Percentiles rank a stretch among this genome's conserved stretches.
phyloP scores from a whole-genome alignment of 768 basidiomycete species.

The Nidularia pulvinata region DNA sequence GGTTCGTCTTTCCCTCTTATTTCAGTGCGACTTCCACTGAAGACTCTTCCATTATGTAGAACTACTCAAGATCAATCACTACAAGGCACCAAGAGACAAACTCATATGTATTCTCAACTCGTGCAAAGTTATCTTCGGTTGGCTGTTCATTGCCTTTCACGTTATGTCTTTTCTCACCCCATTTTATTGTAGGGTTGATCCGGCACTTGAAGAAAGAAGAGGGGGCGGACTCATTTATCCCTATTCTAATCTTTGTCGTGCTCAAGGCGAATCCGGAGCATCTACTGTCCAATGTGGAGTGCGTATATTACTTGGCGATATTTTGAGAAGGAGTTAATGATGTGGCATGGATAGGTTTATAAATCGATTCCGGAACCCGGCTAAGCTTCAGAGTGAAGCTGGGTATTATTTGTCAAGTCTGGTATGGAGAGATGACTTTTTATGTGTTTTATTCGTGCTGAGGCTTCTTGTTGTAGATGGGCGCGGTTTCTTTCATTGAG shows the following conservation, averaged over 20 bases:
- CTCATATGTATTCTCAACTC: slow-evolving; percentile 96
- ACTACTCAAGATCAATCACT: slow-evolving; percentile 95
- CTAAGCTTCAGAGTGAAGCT: slow-evolving; percentile 90
- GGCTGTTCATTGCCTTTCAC: slow-evolving; percentile 17
- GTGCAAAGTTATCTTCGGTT: slow-evolving; percentile 99
- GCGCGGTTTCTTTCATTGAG: slow-evolving; percentile 96
- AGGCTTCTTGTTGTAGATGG: slow-evolving; percentile 58
- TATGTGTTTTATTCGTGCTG: background rate
- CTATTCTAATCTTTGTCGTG: slow-evolving; percentile 92
- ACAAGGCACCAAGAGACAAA: slow-evolving; percentile 98
- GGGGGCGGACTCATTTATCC: slow-evolving; percentile 94
- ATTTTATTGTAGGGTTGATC: slow-evolving; percentile 67
- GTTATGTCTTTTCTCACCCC: slow-evolving; percentile 3
- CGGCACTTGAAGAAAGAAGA: slow-evolving; percentile 84
- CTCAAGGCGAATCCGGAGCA: slow-evolving; percentile 94
- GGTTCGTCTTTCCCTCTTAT: slow-evolving; percentile 37
- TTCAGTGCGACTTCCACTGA: background rate
- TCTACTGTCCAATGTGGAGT: slow-evolving; percentile 96
- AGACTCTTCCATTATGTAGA: slow-evolving; percentile 42
- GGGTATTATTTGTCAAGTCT: slow-evolving; percentile 97
- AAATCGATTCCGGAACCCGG: slow-evolving; percentile 89
- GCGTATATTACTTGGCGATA: slow-evolving; percentile 17
- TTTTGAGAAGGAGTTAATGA: background rate
- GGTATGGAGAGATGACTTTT: slow-evolving; percentile 38
- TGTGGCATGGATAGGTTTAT: slow-evolving; percentile 67